phyloP scores from a whole-genome alignment of 345 rosid species.

The Balakata baccata region DNA sequence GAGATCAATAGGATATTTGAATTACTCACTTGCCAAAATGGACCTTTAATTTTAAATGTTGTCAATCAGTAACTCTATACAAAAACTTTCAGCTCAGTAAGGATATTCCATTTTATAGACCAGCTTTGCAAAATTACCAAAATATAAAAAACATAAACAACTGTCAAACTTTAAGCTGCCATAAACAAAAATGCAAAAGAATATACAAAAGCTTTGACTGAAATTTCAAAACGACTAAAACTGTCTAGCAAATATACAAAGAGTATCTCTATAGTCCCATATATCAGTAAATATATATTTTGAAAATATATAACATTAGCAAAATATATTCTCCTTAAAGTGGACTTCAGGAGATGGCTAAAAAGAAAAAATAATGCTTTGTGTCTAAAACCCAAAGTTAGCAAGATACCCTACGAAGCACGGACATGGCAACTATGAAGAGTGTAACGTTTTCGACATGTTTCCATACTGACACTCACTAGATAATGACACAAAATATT shows the following conservation, averaged over 20 bases:
- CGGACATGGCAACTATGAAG: no score
- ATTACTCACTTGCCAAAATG: neutral
- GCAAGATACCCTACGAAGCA: no score
- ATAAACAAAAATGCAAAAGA: neutral
- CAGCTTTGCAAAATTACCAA: neutral
- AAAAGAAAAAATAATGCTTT: neutral
- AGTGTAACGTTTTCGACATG: no score
- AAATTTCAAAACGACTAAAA: neutral
- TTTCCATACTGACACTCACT: no score
- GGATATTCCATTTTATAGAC: neutral
- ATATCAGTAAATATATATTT: neutral
- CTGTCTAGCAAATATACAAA: neutral
- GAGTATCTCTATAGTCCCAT: neutral
- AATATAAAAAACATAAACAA: neutral
- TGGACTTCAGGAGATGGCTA: neutral
- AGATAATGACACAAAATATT: no score
- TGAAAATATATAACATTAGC: neutral
- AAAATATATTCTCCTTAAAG: neutral
- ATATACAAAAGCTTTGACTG: constrained; percentile 1
- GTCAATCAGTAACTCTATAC: neutral
- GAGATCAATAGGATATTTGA: neutral
- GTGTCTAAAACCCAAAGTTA: neutral
- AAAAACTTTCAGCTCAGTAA: neutral
- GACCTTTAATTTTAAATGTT: neutral
- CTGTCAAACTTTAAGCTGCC: neutral